A percentile compares a stretch with the other conserved stretches of the same genome.
These are phyloP conservation scores for Penicillium corylophilum DNA, from an alignment of 2,329 filamentous ascomycete genomes.

Conservation along the genomic window DNA sequence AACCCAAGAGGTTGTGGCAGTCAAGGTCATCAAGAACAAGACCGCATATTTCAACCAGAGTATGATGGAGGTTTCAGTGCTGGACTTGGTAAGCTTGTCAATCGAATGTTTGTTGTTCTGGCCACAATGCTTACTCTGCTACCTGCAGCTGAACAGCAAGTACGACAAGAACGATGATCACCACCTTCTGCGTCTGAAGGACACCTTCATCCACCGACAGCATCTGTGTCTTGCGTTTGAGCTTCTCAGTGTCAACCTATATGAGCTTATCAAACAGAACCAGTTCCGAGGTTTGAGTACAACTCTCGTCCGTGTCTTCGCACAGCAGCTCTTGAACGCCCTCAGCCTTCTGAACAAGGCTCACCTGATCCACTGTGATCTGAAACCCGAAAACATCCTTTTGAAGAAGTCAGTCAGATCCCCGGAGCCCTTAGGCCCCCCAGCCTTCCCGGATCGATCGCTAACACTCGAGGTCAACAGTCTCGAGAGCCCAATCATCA, in stretches of 20 bases:
- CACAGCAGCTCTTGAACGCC: slow-evolving; percentile 91
- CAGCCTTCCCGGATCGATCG: background rate
- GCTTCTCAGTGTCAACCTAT: slow-evolving; percentile 92
- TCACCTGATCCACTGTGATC: slow-evolving; percentile 92
- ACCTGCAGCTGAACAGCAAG: slow-evolving; percentile 81
- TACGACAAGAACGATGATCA: slow-evolving; percentile 99
- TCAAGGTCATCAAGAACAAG: slow-evolving; percentile 98
- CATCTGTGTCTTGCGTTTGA: slow-evolving; percentile 97
- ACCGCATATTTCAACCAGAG: slow-evolving; percentile 99
- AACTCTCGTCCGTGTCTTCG: slow-evolving; percentile 93
- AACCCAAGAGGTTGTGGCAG: slow-evolving; percentile 96
- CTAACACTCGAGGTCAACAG: slow-evolving; percentile 36
- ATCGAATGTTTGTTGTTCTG: background rate
- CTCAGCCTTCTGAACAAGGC: slow-evolving; percentile 92
- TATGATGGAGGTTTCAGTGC: slow-evolving; percentile 99
- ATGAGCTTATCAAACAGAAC: slow-evolving; percentile 99
- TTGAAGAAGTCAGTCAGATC: slow-evolving; percentile 72
- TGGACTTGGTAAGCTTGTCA: slow-evolving; percentile 71
- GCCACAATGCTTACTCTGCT: background rate
- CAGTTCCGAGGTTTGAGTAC: slow-evolving; percentile 97
- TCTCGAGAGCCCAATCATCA: slow-evolving; percentile 97
- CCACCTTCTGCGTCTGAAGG: slow-evolving; percentile 88
- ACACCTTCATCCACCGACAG: slow-evolving; percentile 97
- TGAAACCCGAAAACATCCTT: slow-evolving; percentile 97
- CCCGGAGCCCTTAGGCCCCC: background rate